A percentile compares a stretch with the other conserved stretches of the same genome.
These are phyloP conservation scores for Pichia sp. DNA, from an alignment of 1,139 yeast species.

Conservation along the genomic window DNA sequence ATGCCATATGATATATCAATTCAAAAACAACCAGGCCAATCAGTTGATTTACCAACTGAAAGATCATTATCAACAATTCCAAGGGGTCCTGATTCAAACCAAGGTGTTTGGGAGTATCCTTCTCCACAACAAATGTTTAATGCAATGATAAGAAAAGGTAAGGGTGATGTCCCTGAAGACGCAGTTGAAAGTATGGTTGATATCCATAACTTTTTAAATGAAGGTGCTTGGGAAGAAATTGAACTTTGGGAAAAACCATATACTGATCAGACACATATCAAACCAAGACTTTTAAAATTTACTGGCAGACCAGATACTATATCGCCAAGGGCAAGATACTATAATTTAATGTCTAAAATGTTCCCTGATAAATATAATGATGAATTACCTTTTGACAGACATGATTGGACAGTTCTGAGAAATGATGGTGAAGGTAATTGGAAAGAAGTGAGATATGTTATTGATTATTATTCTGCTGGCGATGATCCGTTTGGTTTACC, in stretches of 20 bases:
- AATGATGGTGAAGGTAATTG: conserved; percentile 40
- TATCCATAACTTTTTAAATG: conserved; percentile 92
- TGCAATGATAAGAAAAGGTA: conserved; percentile 94
- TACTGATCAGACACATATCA: conserved; percentile 44
- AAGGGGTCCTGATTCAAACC: conserved; percentile 57
- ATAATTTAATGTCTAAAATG: conserved; percentile 56
- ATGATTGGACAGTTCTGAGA: conserved; percentile 95
- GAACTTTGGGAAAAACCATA: conserved; percentile 75
- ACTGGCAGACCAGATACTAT: conserved; percentile 88
- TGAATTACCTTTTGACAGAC: conserved; percentile 94
- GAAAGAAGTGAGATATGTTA: conserved; percentile 77
- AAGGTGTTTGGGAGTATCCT: conserved; percentile 95
- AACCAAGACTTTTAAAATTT: conserved; percentile 76
- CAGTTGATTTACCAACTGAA: conserved; percentile 67
- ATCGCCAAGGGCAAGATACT: conserved; percentile 80
- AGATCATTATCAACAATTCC: conserved; percentile 85
- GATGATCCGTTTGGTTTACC: conserved; percentile 92
- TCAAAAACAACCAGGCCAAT: conserved; percentile 75
- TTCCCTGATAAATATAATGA: conserved; percentile 70
- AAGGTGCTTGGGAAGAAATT: conserved; percentile 97
- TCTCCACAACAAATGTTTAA: conserved; percentile 98
- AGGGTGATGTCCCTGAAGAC: conserved; percentile 82
- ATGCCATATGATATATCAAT: conserved; percentile 75
- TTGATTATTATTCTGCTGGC: conserved; percentile 87
- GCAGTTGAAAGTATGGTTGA: conserved; percentile 97